Evolutionary conservation across 2,329 filamentous ascomycete genomes (phyloP).

Genomic region (Neofusicoccum cordaticola): DNA sequence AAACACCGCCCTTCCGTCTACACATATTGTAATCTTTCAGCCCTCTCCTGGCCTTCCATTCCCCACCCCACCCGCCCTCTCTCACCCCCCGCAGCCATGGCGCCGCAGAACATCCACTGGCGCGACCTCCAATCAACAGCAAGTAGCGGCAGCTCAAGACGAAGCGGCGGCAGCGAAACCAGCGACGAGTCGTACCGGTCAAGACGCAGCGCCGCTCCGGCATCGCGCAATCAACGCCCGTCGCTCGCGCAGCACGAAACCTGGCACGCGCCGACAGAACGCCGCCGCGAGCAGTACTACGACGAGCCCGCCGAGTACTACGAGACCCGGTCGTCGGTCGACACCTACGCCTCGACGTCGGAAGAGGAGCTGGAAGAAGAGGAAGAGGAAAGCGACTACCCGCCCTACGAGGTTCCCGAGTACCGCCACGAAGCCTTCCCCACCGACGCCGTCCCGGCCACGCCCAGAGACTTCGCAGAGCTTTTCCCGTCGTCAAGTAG

Average conservation of each 20-base stretch:
- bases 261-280: slow-evolving; percentile 31
- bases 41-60: not conserved
- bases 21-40: not conserved
- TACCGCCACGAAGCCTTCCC: slow-evolving; percentile 63
- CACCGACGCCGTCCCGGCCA: slow-evolving; percentile 69
- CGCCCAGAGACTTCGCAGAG: slow-evolving; percentile 75
- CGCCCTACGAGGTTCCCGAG: slow-evolving; percentile 57
- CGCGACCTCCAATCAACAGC: slow-evolving; percentile 8
- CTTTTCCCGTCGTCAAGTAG: slow-evolving; percentile 84
- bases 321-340: slow-evolving; percentile 38
- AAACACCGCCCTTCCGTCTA: not conserved
- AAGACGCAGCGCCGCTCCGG: slow-evolving; percentile 31
- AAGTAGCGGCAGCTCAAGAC: slow-evolving; percentile 13
- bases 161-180: slow-evolving; percentile 23
- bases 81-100: not conserved
- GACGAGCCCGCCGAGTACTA: slow-evolving; percentile 15
- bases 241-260: slow-evolving; percentile 31
- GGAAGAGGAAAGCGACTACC: slow-evolving; percentile 43
- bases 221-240: slow-evolving; percentile 25
- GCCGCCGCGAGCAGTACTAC: slow-evolving; percentile 26
- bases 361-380: slow-evolving; percentile 51
- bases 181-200: slow-evolving; percentile 30
- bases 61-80: not conserved
- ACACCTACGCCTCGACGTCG: slow-evolving; percentile 78
- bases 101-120: slow-evolving; percentile 11